Evolutionary conservation across 768 basidiomycete species (phyloP).

Genomic region (Lactarius quietus): DNA sequence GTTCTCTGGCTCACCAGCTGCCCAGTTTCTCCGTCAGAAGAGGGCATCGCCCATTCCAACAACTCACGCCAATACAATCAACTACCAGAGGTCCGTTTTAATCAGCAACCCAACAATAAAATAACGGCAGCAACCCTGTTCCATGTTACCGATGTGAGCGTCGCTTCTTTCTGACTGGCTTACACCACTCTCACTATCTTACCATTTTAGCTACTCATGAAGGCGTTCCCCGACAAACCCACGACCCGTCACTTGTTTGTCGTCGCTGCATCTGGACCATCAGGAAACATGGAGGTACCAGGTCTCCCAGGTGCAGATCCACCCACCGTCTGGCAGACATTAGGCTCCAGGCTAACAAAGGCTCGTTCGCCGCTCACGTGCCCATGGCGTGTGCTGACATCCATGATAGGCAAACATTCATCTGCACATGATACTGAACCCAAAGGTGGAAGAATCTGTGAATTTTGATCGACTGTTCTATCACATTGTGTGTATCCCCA

Average conservation of each 20-base stretch:
- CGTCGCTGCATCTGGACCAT: constrained; percentile 24
- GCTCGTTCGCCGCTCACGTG: constrained; percentile 18
- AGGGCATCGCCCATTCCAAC: constrained; percentile 19
- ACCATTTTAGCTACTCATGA: constrained; percentile 17
- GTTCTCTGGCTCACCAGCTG: constrained; percentile 23
- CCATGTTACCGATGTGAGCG: constrained; percentile 22
- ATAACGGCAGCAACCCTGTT: constrained; percentile 24
- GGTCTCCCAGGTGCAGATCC: constrained; percentile 17
- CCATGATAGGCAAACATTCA: constrained; percentile 25
- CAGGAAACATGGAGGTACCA: constrained; percentile 17
- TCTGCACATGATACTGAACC: constrained; percentile 27
- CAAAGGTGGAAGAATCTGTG: constrained; percentile 8
- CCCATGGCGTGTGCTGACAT: constrained; percentile 11
- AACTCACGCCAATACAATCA: constrained; percentile 21
- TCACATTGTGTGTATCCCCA: constrained; percentile 20
- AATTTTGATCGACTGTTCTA: constrained; percentile 21
- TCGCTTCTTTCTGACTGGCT: neutral
- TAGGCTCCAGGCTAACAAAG: constrained; percentile 20
- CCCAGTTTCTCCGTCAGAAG: constrained; percentile 20
- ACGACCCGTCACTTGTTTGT: constrained; percentile 27
- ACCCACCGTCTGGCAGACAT: constrained; percentile 13
- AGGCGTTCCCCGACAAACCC: constrained; percentile 9
- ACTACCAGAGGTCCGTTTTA: constrained; percentile 26
- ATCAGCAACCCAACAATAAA: constrained; percentile 20
- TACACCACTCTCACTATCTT: constrained; percentile 8